Base-by-base conservation (phyloP, 768 basidiomycete species). In the Boletus coccyginus region DNA sequence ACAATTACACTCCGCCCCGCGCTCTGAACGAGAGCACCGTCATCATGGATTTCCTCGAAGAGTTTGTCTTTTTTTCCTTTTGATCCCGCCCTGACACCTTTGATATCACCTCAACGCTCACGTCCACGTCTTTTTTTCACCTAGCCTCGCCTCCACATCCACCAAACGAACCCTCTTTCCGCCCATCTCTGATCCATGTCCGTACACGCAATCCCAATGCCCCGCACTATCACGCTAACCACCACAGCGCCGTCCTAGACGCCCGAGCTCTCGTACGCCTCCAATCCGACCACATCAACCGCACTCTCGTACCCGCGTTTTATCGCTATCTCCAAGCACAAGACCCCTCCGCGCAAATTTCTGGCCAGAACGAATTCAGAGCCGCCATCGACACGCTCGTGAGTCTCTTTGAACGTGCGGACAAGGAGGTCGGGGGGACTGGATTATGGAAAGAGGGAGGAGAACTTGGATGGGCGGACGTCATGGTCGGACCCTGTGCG, bases 1-100 rank as follows among this genome's bases (percentile, higher is more conserved):
- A 84, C 61, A 71, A 71, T 4, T 82, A 76, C 57, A 67, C 66
- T 46, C 86, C 85, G 0, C 82, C 87, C 0, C 74, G 82, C 35
- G 81, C 84, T 0, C 71, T 92, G 13, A 88, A 92, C 67, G 92
- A 93, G 68, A 90, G 88, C 64, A 88, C 84, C 0, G 84, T 91
- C 35, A 88, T 92, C 57, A 68, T 92, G 55, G 88, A 90, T 44
- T 94, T 80, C 64, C 74, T 94, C 43, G 85, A 92, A 73, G 88
- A 91, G 87, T 90, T 57, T 31, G 80, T 73, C 4, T 17, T 24
- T 32, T n/a, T 10, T 21, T 21, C 21, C 19, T 1, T 32, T 8
- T 12, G n/a, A 11, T 27, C 2, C 5, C 33, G 9, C 46, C 9
- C 27, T 27, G 39, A n/a, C 24, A n/a, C 17, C 13, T 8, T 21